Percentiles rank a stretch among this genome's conserved stretches.
Conservation (phyloP, 2,329 filamentous ascomycete species). For the Bimuria novae-zelandiae region DNA sequence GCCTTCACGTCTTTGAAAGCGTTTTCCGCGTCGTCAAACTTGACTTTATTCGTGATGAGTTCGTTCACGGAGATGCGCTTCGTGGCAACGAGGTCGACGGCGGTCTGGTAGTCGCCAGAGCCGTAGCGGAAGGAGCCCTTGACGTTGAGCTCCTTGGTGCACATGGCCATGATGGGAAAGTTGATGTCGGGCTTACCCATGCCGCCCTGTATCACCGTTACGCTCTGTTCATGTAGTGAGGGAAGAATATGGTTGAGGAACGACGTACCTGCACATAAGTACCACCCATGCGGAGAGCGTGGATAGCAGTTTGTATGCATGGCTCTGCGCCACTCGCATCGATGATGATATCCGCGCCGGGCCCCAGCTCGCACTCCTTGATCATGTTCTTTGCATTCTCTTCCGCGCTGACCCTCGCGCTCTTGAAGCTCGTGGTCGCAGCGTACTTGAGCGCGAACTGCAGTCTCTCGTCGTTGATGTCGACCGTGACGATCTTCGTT, state of each 20-base stretch:
- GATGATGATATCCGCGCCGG: slow-evolving; percentile 54
- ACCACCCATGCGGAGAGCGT: slow-evolving; percentile 54
- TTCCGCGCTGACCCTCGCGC: slow-evolving; percentile 62
- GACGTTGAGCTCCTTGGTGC: slow-evolving; percentile 84
- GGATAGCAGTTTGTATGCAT: slow-evolving; percentile 55
- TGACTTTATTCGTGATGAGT: slow-evolving; percentile 76
- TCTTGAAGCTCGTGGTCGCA: slow-evolving; percentile 68
- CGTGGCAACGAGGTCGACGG: slow-evolving; percentile 73
- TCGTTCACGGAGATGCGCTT: slow-evolving; percentile 77
- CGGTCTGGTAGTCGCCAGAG: slow-evolving; percentile 83
- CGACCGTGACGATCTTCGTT: slow-evolving; percentile 79
- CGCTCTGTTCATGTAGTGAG: slow-evolving; percentile 2
- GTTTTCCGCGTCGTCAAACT: slow-evolving; percentile 80
- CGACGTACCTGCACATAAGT: slow-evolving; percentile 50
- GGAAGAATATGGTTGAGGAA: background rate
- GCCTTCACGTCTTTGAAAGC: slow-evolving; percentile 86
- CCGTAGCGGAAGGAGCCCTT: slow-evolving; percentile 91
- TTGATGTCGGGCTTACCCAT: slow-evolving; percentile 88
- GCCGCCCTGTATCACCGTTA: slow-evolving; percentile 54
- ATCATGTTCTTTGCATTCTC: slow-evolving; percentile 76
- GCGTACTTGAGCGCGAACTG: slow-evolving; percentile 76
- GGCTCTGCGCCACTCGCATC: slow-evolving; percentile 55
- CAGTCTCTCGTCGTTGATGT: slow-evolving; percentile 80
- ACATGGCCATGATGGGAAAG: slow-evolving; percentile 90
- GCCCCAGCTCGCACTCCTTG: slow-evolving; percentile 64